Evolutionary conservation across 192 early-diverging fungal genomes (phyloP).

Genomic region (Coemansia interrupta): DNA sequence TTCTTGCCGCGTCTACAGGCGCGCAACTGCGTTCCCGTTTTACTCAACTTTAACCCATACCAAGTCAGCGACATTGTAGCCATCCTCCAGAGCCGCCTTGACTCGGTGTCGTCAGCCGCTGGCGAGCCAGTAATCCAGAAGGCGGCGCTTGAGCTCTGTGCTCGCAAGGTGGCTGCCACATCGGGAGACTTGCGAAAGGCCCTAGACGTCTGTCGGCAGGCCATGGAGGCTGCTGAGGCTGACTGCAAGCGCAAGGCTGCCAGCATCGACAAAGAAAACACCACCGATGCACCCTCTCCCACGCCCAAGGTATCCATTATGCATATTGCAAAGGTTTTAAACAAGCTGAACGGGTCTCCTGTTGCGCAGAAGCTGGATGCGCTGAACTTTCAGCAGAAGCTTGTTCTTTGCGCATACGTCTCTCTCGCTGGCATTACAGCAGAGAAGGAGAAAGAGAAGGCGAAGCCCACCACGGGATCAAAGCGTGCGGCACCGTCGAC

Average conservation of each 20-base stretch:
- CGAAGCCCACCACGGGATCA: slow-evolving; percentile 49
- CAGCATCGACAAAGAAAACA: slow-evolving; percentile 42
- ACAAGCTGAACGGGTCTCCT: slow-evolving; percentile 59
- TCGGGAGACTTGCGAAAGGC: slow-evolving; percentile 82
- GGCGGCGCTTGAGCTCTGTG: slow-evolving; percentile 85
- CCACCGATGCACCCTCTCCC: slow-evolving; percentile 7
- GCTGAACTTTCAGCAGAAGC: slow-evolving; percentile 78
- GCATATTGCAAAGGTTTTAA: slow-evolving; percentile 72
- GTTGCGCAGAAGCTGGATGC: slow-evolving; percentile 61
- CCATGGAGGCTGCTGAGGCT: slow-evolving; percentile 76
- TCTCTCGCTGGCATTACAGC: slow-evolving; percentile 17
- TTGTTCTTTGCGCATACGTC: slow-evolving; percentile 57
- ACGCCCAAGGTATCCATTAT: slow-evolving; percentile 74
- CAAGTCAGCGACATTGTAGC: slow-evolving; percentile 73
- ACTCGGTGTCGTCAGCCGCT: slow-evolving; percentile 45
- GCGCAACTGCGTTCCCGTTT: slow-evolving; percentile 73
- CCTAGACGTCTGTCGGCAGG: slow-evolving; percentile 78
- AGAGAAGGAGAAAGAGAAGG: slow-evolving; percentile 4
- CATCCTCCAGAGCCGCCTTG: slow-evolving; percentile 85
- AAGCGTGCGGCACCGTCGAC: slow-evolving; percentile 44
- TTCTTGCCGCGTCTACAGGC: slow-evolving; percentile 83
- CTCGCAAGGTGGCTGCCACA: slow-evolving; percentile 81
- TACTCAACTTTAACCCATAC: slow-evolving; percentile 89
- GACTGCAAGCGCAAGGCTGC: slow-evolving; percentile 55
- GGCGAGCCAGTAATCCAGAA: slow-evolving; percentile 69